Evolutionary conservation across 805 yeast species (phyloP), one percentile per base, ranked within the genome.

Genomic region (Suhomyces kilbournensis): DNA sequence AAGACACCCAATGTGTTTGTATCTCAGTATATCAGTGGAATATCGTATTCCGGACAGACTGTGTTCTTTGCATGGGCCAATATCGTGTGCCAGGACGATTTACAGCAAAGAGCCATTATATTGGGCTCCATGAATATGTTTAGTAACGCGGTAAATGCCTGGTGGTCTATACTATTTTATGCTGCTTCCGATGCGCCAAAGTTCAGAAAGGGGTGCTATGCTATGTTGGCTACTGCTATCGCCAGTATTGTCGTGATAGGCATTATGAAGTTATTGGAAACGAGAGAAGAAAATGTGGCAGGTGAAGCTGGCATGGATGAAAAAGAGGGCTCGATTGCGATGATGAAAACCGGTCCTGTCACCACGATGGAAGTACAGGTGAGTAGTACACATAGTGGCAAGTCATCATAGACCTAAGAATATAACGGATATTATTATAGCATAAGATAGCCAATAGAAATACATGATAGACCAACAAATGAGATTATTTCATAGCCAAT

Each of bases 51-150:
- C 34, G 86, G 84, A 3, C 87, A 83, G 55, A 79, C 88, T 0
- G 73, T 79, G 0, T 79, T 80, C 62, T 80, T 84, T 48, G 80
- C 86, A 0, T 83, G 88, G 87, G 85, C 85, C 2, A 83, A 83
- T 57, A 70, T 80, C 46, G 80, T 81, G 1, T 80, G 85, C 55
- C 74, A 78, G 30, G 74, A 80, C 55, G 89, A 85, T 63, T 63
- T 81, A 23, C 83, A 84, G 68, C 86, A 82, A 59, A 73, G 88
- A 60, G 86, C 88, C 0, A 71, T 84, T 46, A 85, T 83, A 1
- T 68, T 84, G 47, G 88, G 85, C 0, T 81, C 85, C 0, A 82
- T 83, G 86, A 82, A 82, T 63, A 81, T 82, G 84, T 81, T 81
- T 63, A 77, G 83, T 26, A 78, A 80, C 58, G 83, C 85, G 2